Percentiles rank a stretch among this genome's conserved stretches.
Conservation (phyloP, 2,329 filamentous ascomycete genomes). For the Pseudogymnoascus sp. region DNA sequence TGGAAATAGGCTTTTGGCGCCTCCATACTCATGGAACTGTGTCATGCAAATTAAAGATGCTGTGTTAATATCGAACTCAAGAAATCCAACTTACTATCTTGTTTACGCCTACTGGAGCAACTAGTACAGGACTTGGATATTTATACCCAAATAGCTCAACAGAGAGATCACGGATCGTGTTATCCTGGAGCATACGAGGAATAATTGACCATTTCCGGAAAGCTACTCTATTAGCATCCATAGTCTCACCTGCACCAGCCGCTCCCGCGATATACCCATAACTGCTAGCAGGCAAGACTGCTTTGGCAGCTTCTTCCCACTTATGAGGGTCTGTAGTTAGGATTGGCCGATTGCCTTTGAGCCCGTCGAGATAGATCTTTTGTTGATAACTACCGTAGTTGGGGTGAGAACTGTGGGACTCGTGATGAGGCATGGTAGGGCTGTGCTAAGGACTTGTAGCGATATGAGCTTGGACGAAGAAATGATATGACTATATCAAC, state of each 20-base stretch:
- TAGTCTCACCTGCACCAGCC: not conserved
- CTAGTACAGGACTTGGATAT: constrained; percentile 52
- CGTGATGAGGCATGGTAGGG: not conserved
- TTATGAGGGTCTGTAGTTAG: not conserved
- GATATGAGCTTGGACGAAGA: not conserved
- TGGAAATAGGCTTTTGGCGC: not conserved
- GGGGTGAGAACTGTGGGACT: not conserved
- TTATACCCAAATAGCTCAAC: constrained; percentile 52
- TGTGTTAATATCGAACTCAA: not conserved
- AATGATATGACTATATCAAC: not conserved
- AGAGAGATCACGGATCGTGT: constrained; percentile 47
- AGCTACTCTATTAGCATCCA: constrained; percentile 47
- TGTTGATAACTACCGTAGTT: not conserved
- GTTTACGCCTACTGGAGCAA: constrained; percentile 58
- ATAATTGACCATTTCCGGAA: constrained; percentile 58
- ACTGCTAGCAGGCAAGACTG: not conserved
- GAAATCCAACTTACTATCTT: constrained; percentile 23
- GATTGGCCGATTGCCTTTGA: not conserved
- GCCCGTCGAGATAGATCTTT: not conserved
- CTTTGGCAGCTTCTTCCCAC: not conserved
- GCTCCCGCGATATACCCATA: not conserved
- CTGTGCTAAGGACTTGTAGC: not conserved
- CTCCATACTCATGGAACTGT: not conserved
- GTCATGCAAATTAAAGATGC: not conserved
- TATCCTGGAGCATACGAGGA: constrained; percentile 53